phyloP scores from a whole-genome alignment of 2,329 filamentous ascomycete genomes.

The Fusarium succisae region DNA sequence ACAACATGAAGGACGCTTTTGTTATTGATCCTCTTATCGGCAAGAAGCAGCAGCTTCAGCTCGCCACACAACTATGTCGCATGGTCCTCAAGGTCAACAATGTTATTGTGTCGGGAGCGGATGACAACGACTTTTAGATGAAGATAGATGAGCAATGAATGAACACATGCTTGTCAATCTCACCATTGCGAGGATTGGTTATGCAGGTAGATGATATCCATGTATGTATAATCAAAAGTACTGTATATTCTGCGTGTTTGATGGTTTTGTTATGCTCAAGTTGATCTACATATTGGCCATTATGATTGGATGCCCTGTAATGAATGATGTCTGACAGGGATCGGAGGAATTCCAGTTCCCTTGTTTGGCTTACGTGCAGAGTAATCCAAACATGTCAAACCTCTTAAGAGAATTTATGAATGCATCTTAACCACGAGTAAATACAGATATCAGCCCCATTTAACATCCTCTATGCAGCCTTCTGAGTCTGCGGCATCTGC shows the following conservation, averaged over 20 bases:
- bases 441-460: too few species aligned
- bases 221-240: slow-evolving; percentile 32
- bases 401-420: not conserved
- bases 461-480: not conserved
- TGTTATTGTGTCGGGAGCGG: slow-evolving; percentile 88
- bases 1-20: slow-evolving; percentile 98
- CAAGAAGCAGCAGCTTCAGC: slow-evolving; percentile 95
- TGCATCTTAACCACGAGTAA: not conserved
- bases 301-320: slow-evolving; percentile 12
- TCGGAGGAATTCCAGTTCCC: slow-evolving; percentile 7
- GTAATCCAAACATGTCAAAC: not conserved
- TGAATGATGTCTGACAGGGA: slow-evolving; percentile 4
- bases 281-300: not conserved
- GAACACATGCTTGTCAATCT: slow-evolving; percentile 35
- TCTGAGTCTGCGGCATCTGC: not conserved
- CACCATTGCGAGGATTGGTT: slow-evolving; percentile 33
- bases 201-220: slow-evolving; percentile 34
- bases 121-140: slow-evolving; percentile 84
- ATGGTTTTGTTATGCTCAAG: too few species aligned
- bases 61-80: slow-evolving; percentile 95
- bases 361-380: slow-evolving; percentile 8
- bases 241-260: slow-evolving; percentile 4
- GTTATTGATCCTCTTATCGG: slow-evolving; percentile 98
- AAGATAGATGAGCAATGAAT: slow-evolving; percentile 35
- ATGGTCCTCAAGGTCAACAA: slow-evolving; percentile 99